Evolutionary conservation across 345 rosid species (phyloP).

Genomic region (Camelina laxa): DNA sequence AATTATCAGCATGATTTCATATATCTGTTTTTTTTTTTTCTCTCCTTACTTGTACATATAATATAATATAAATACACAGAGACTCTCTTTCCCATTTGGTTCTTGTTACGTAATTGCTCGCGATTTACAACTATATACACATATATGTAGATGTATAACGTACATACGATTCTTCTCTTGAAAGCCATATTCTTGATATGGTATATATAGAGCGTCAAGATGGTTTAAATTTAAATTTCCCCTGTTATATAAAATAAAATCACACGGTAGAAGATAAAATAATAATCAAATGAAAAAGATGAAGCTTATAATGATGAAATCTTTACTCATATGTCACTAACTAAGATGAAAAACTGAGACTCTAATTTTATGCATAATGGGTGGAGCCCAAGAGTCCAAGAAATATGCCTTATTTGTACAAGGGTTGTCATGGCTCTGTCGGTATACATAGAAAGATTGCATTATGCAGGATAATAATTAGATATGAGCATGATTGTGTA

Average conservation of each 20-base stretch:
- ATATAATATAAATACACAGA: conserved; percentile 39
- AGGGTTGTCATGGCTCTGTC: conserved; percentile 5
- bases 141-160: neutral
- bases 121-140: neutral
- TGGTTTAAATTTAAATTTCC: neutral
- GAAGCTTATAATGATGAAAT: neutral
- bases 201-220: neutral
- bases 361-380: neutral
- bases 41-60: conserved; percentile 31
- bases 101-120: neutral
- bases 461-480: conserved; percentile 21
- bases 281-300: neutral
- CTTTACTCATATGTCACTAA: neutral
- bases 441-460: conserved; percentile 22
- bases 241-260: neutral
- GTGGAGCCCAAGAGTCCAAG: conserved; percentile 4
- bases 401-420: neutral
- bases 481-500: conserved; percentile 29
- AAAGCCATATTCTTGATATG: conserved; percentile 1
- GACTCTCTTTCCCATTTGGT: conserved; percentile 21
- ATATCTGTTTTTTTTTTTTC: conserved; percentile 29
- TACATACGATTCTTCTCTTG: neutral
- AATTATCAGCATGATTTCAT: conserved; percentile 17
- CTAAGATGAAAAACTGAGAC: neutral
- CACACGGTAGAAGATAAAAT: neutral